Percentiles rank a stretch among this genome's conserved stretches.
phyloP scores from a whole-genome alignment of 2,329 filamentous ascomycete genomes.

The Alternaria metachromatica region DNA sequence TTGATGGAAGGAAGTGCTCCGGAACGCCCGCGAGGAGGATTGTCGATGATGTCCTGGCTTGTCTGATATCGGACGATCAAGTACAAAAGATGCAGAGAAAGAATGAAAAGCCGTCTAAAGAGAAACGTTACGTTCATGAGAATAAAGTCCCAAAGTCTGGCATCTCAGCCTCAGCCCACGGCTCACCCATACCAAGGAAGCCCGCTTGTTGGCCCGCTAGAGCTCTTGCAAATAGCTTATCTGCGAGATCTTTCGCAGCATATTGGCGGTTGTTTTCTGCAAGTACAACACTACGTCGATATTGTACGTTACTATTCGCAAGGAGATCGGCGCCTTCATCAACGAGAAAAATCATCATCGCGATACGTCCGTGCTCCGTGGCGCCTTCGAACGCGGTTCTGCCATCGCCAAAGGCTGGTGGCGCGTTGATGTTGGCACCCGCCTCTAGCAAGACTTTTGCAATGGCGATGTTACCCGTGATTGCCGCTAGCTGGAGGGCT shows the following conservation, averaged over 20 bases:
- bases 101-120: too few species aligned
- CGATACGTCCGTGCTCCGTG: slow-evolving; percentile 37
- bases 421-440: neutral
- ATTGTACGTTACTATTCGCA: neutral
- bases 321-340: neutral
- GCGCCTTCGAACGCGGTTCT: slow-evolving; percentile 34
- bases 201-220: too few species aligned
- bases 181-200: neutral
- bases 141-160: too few species aligned
- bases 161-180: too few species aligned
- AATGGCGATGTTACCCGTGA: neutral
- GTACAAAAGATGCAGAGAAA: too few species aligned
- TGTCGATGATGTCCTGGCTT: too few species aligned
- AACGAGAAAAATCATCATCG: slow-evolving; percentile 25
- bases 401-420: neutral
- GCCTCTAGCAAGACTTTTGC: neutral
- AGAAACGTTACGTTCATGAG: too few species aligned
- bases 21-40: too few species aligned
- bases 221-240: neutral
- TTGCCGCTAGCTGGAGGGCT: neutral
- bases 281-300: neutral
- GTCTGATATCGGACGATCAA: too few species aligned
- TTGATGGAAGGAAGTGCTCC: too few species aligned
- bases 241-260: neutral
- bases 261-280: neutral